phyloP scores from a whole-genome alignment of 2,329 filamentous ascomycete genomes.

The Ilyonectria sp. region DNA sequence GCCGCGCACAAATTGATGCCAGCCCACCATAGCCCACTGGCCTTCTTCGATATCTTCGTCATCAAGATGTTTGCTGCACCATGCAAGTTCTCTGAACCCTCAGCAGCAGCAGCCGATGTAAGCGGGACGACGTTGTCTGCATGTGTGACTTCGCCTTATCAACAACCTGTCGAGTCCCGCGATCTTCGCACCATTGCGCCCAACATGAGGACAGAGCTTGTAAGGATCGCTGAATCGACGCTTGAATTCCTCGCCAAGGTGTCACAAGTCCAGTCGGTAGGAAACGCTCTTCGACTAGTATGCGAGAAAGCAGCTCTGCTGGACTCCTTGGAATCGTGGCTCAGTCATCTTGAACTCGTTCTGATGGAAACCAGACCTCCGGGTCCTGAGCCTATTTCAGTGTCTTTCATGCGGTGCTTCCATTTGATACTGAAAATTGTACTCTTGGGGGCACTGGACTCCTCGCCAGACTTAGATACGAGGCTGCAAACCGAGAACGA shows the following conservation, averaged over 20 bases:
- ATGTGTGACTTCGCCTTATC: conserved; percentile 39
- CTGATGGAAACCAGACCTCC: conserved; percentile 35
- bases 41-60: conserved; percentile 59
- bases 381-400: conserved; percentile 48
- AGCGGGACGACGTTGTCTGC: conserved; percentile 37
- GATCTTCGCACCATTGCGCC: conserved; percentile 53
- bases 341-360: conserved; percentile 47
- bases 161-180: conserved; percentile 40
- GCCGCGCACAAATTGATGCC: conserved; percentile 48
- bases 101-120: conserved; percentile 32
- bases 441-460: conserved; percentile 52
- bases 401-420: conserved; percentile 55
- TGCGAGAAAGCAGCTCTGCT: conserved; percentile 51
- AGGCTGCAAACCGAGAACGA: conserved; percentile 51
- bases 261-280: conserved; percentile 43
- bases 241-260: conserved; percentile 53
- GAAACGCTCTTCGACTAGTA: conserved; percentile 45
- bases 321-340: conserved; percentile 52
- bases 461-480: conserved; percentile 45
- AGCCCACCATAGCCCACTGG: conserved; percentile 52
- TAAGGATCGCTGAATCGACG: conserved; percentile 50
- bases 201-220: conserved; percentile 55
- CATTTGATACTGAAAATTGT: conserved; percentile 53
- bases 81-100: conserved; percentile 57
- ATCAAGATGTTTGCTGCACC: conserved; percentile 60